These are phyloP conservation scores for Diplodia mutila DNA, from an alignment of 2,329 filamentous ascomycete species.

Conservation along the genomic window DNA sequence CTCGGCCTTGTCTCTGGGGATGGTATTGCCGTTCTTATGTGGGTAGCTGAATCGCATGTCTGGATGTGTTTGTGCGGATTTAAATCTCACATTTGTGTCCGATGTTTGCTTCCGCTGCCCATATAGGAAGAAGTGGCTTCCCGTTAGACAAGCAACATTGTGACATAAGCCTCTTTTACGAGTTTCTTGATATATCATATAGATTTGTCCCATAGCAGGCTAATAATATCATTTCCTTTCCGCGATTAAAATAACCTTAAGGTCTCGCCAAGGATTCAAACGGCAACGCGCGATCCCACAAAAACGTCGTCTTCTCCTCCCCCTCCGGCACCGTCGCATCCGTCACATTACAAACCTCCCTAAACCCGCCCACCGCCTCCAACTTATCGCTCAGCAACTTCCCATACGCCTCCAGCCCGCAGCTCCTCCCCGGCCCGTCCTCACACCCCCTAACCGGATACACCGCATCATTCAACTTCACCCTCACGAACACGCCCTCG, in stretches of 20 bases:
- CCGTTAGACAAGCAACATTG: too few relatives aligned
- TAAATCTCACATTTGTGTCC: too few relatives aligned
- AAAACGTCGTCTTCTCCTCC: slow-evolving; percentile 34
- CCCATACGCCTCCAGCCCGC: slow-evolving; percentile 49
- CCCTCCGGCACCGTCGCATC: slow-evolving; percentile 27
- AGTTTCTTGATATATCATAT: too few relatives aligned
- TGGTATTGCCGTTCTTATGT: too few relatives aligned
- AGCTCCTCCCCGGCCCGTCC: slow-evolving; percentile 17
- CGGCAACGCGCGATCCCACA: slow-evolving; percentile 33
- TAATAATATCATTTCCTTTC: too few relatives aligned
- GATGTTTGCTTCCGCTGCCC: too few relatives aligned
- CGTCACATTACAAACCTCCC: slow-evolving; percentile 47
- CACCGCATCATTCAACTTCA: slow-evolving; percentile 65
- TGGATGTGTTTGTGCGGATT: too few relatives aligned
- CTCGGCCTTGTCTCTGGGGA: too few relatives aligned
- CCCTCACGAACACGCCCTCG: slow-evolving; percentile 30
- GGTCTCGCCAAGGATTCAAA: slow-evolving; percentile 35
- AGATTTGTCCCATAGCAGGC: too few relatives aligned
- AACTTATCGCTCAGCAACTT: slow-evolving; percentile 53
- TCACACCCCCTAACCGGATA: slow-evolving; percentile 53
- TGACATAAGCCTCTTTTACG: too few relatives aligned
- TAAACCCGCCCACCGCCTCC: slow-evolving; percentile 55
- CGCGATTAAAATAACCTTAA: slow-evolving; percentile 22
- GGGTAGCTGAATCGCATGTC: too few relatives aligned
- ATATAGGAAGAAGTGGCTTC: too few relatives aligned